Evolutionary conservation across 192 early-diverging fungal species (phyloP).

Genomic region (Backusella luteola): DNA sequence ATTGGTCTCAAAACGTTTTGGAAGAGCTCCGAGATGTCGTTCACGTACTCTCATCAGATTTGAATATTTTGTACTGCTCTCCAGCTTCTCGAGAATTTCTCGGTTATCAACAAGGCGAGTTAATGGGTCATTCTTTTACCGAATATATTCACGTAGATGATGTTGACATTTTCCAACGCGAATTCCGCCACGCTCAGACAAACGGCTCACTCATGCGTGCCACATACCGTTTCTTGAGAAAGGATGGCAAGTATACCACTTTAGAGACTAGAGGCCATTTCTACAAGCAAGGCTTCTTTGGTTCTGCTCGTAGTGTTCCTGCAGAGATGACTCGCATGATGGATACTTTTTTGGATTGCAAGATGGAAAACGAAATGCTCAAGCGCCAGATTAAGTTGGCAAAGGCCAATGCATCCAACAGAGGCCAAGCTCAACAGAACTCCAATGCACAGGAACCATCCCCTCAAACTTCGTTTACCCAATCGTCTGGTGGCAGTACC

Average conservation of each 20-base stretch:
- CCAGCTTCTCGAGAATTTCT: constrained; percentile 42
- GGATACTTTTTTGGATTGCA: constrained; percentile 46
- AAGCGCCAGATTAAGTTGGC: constrained; percentile 17
- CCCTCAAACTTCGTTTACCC: not conserved
- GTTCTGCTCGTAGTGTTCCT: constrained; percentile 44
- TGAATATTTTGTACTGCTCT: constrained; percentile 43
- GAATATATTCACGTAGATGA: constrained; percentile 49
- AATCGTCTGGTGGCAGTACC: not conserved
- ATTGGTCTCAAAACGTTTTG: constrained; percentile 45
- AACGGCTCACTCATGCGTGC: constrained; percentile 31
- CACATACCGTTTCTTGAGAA: constrained; percentile 43
- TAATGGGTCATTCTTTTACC: constrained; percentile 38
- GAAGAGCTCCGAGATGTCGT: constrained; percentile 44
- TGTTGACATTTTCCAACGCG: constrained; percentile 40
- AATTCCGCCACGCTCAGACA: constrained; percentile 35
- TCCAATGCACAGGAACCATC: constrained; percentile 6
- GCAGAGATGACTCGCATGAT: constrained; percentile 39
- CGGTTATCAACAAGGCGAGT: constrained; percentile 43
- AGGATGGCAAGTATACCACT: constrained; percentile 44
- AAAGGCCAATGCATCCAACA: constrained; percentile 10
- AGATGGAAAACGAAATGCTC: constrained; percentile 47
- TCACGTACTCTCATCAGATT: constrained; percentile 41
- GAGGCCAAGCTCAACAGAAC: not conserved
- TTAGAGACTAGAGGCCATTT: constrained; percentile 44
- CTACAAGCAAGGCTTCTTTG: constrained; percentile 35